Evolutionary conservation across 805 yeast genomes (phyloP), one percentile per base, ranked within the genome.

Genomic region (Candida awuae): DNA sequence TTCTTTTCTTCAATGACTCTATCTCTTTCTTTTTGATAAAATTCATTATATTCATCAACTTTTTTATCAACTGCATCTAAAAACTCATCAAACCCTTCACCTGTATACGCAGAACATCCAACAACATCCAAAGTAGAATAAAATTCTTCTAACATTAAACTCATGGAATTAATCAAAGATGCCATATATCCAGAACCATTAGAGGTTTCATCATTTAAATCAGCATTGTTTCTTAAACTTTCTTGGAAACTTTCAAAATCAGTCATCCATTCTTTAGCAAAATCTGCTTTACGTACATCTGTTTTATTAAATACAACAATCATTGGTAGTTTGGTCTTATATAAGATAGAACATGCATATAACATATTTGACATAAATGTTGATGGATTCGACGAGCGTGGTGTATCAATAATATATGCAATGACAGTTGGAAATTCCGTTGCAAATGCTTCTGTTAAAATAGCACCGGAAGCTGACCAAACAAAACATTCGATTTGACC

Each of bases 401-500:
- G 98, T 1, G 98, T 92, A 56, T 92, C 99, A 20, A 92, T 92
- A 46, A 92, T 80, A 58, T 92, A 92, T 0, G 97, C 97, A 46
- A 92, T 76, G 20, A 92, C 85, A 0, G 98, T 92, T 14, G 99
- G 99, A 58, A 86, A 85, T 4, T 94, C 77, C 0, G 95, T 82
- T 1, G 97, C 98, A 64, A 92, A 84, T 0, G 97, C 87, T 57
- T 92, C 98, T 1, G 97, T 90, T 43, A 92, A 83, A 46, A 92
- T 92, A 17, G 96, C 75, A 10, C 99, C 99, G 17, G 95, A 84
- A 0, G 98, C 98, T 33, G 94, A 80, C 98, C 99, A 92, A 31
- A 92, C 87, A 59, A 92, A 92, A 65, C 97, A 88, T 62, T 92
- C 99, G 46, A 92, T 92, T 62, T 92, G 99, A 10, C 99, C 99